Evolutionary conservation across 208 protist genomes (phyloP).

Genomic region (Jaenimonas drosophilae): DNA sequence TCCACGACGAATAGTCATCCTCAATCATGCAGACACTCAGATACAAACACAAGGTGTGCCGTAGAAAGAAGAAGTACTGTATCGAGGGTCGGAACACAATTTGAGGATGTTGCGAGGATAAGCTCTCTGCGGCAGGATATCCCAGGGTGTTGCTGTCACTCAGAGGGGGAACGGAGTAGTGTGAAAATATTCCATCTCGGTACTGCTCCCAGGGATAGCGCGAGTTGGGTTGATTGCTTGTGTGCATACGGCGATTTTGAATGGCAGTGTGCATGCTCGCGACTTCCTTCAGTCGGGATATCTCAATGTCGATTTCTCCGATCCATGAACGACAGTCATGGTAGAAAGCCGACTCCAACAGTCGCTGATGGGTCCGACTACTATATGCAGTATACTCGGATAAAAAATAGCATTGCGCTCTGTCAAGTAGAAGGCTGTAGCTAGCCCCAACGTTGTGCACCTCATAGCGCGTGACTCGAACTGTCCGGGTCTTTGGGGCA

Average conservation of each 20-base stretch:
- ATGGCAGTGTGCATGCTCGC: conserved; percentile 4
- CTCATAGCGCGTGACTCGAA: conserved; percentile 56
- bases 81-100: conserved; percentile 68
- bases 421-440: conserved; percentile 38
- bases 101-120: too few species aligned
- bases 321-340: conserved; percentile 37
- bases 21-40: conserved; percentile 55
- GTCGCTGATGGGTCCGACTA: conserved; percentile 26
- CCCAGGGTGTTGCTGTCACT: too few species aligned
- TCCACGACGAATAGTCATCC: conserved; percentile 55
- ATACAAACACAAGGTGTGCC: conserved; percentile 43
- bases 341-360: conserved; percentile 53
- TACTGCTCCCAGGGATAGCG: background rate
- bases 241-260: background rate
- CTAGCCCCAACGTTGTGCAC: conserved; percentile 54
- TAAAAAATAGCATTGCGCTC: conserved; percentile 50
- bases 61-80: conserved; percentile 47
- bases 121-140: too few species aligned
- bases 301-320: conserved; percentile 35
- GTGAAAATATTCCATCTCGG: too few species aligned
- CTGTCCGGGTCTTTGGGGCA: conserved; percentile 15
- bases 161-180: too few species aligned
- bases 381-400: conserved; percentile 58
- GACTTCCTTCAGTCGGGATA: conserved; percentile 33
- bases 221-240: background rate